phyloP scores from a whole-genome alignment of 2,329 filamentous ascomycete genomes.

The Aspergillus persii region DNA sequence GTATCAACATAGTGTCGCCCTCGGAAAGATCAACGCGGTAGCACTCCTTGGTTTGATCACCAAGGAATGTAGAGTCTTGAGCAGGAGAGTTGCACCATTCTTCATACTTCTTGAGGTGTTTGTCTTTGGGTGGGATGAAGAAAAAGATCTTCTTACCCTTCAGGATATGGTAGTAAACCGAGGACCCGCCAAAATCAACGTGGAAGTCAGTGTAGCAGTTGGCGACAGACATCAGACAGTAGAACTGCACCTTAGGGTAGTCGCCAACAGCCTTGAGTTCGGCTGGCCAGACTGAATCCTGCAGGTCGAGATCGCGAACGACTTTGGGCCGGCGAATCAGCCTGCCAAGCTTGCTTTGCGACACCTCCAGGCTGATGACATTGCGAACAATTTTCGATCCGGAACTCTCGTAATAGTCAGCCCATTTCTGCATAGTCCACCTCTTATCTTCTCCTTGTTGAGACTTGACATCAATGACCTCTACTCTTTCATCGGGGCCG shows the following conservation, averaged over 20 bases:
- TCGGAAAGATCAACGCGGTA: conserved; percentile 64
- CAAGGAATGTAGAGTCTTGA: conserved; percentile 65
- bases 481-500: conserved; percentile 60
- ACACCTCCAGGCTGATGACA: conserved; percentile 68
- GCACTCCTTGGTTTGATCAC: conserved; percentile 63
- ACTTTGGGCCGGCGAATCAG: conserved; percentile 63
- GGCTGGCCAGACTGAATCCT: conserved; percentile 52
- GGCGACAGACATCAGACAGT: conserved; percentile 68
- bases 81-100: conserved; percentile 67
- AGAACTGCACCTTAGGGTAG: conserved; percentile 65
- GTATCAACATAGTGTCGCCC: conserved; percentile 69
- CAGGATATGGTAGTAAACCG: conserved; percentile 68
- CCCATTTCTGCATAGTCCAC: conserved; percentile 66
- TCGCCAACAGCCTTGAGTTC: conserved; percentile 54
- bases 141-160: conserved; percentile 70
- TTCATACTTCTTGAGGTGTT: conserved; percentile 68
- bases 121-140: conserved; percentile 67
- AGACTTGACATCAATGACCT: conserved; percentile 68
- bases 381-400: conserved; percentile 63
- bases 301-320: conserved; percentile 60
- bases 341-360: conserved; percentile 60
- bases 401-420: conserved; percentile 63
- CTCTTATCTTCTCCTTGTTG: conserved; percentile 64
- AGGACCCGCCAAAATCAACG: conserved; percentile 69
- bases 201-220: conserved; percentile 72